These are phyloP conservation scores for Aspergillus novofumigatus DNA, from an alignment of 2,329 filamentous ascomycete genomes.

Conservation along the genomic window DNA sequence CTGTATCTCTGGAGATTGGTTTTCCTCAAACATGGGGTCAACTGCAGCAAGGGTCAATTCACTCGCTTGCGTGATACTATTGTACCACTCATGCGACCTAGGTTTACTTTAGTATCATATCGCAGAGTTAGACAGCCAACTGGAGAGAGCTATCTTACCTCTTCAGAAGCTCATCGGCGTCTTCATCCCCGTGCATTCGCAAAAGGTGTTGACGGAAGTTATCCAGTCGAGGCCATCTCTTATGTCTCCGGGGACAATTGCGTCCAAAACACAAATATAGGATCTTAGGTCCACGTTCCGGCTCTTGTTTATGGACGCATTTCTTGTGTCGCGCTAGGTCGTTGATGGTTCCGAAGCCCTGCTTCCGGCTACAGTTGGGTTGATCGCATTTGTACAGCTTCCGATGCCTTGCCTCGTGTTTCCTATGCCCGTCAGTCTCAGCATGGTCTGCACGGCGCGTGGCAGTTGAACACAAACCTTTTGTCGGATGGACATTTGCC, in stretches of 20 bases:
- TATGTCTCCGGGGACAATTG: slow-evolving; percentile 57
- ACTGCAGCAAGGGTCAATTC: slow-evolving; percentile 13
- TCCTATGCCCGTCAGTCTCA: slow-evolving; percentile 50
- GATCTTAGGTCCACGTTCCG: slow-evolving; percentile 45
- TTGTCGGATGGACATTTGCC: slow-evolving; percentile 40
- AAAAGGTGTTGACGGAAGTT: slow-evolving; percentile 80
- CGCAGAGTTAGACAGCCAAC: not conserved
- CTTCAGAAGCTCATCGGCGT: slow-evolving; percentile 43
- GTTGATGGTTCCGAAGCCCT: slow-evolving; percentile 75
- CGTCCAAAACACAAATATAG: slow-evolving; percentile 58
- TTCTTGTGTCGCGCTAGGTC: slow-evolving; percentile 76
- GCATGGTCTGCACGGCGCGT: not conserved
- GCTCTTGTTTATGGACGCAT: slow-evolving; percentile 60
- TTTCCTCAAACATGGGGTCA: slow-evolving; percentile 15
- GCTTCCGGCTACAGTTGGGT: slow-evolving; percentile 52
- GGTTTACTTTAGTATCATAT: not conserved
- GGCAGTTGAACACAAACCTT: slow-evolving; percentile 23
- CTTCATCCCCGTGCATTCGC: slow-evolving; percentile 58
- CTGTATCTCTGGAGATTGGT: slow-evolving; percentile 11
- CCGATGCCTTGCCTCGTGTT: slow-evolving; percentile 67
- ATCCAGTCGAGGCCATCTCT: slow-evolving; percentile 75
- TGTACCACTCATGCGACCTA: slow-evolving; percentile 36
- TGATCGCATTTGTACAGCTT: slow-evolving; percentile 63
- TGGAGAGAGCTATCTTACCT: slow-evolving; percentile 35
- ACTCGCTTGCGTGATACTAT: slow-evolving; percentile 19